These are phyloP conservation scores for Mallotus nudiflorus DNA, from an alignment of 345 rosid genomes.

Conservation along the genomic window DNA sequence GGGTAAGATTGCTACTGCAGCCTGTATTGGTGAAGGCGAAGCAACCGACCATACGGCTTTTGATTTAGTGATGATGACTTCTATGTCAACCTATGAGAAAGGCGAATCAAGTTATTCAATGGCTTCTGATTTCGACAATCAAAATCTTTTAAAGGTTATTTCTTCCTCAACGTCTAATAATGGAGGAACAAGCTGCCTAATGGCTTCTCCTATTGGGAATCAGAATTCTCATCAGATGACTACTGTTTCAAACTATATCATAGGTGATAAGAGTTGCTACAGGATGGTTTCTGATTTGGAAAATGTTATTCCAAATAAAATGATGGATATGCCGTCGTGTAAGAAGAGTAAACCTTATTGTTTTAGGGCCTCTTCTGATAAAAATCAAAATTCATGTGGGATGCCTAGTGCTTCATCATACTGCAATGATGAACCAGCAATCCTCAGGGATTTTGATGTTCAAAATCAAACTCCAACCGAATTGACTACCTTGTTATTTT, in stretches of 20 bases:
- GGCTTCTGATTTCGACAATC: not conserved
- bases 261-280: not conserved
- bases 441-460: not conserved
- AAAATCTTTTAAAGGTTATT: not conserved
- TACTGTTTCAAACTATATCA: not conserved
- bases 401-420: not conserved
- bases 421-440: not conserved
- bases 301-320: not conserved
- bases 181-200: not conserved
- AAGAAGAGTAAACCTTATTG: not conserved
- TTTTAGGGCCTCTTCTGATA: not conserved
- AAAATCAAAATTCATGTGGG: not conserved
- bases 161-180: not conserved
- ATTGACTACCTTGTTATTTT: no score
- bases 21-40: not conserved
- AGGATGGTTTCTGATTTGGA: not conserved
- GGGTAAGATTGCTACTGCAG: not conserved
- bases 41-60: not conserved
- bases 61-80: not conserved
- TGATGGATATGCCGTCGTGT: not conserved
- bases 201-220: not conserved
- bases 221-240: not conserved
- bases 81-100: not conserved
- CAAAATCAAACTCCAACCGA: not conserved
- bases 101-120: not conserved